These are phyloP conservation scores for Calocera viscosa DNA, from an alignment of 768 basidiomycete genomes.

Conservation along the genomic window DNA sequence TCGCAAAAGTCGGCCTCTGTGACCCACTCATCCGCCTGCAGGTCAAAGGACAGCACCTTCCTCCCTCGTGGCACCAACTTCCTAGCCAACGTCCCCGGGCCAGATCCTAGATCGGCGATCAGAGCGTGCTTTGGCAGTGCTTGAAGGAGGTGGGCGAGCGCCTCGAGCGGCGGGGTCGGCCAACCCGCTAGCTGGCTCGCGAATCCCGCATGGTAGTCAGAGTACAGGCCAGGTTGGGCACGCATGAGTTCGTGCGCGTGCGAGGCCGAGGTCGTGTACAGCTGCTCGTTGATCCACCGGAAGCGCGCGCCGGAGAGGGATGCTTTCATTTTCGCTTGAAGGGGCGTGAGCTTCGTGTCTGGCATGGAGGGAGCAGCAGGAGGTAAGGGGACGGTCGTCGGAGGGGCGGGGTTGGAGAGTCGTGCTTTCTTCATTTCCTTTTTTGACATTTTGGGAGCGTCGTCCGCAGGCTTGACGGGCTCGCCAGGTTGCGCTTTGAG, in stretches of 20 bases:
- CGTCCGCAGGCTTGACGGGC: background rate
- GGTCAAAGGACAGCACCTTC: constrained; percentile 65
- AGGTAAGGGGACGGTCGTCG: background rate
- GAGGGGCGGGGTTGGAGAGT: background rate
- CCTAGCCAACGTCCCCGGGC: constrained; percentile 79
- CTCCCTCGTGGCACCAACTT: constrained; percentile 55
- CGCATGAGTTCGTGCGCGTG: constrained; percentile 72
- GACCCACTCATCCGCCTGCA: constrained; percentile 66
- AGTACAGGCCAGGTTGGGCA: constrained; percentile 64
- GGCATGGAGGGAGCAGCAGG: background rate
- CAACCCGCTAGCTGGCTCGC: constrained; percentile 81
- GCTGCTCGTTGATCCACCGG: constrained; percentile 79
- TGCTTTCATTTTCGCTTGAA: constrained; percentile 68
- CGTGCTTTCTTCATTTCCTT: background rate
- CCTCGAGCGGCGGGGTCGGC: constrained; percentile 86
- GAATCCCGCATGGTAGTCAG: constrained; percentile 93
- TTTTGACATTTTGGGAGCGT: background rate
- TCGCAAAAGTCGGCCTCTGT: constrained; percentile 82
- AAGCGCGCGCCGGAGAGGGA: constrained; percentile 80
- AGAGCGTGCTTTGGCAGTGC: constrained; percentile 53
- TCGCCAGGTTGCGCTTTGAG: background rate
- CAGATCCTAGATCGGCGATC: constrained; percentile 89
- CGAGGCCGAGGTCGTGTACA: constrained; percentile 76
- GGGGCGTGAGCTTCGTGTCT: constrained; percentile 38
- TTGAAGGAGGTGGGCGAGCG: constrained; percentile 51